A percentile compares a stretch with the other conserved stretches of the same genome.
Conservation (phyloP, 2,329 filamentous ascomycete genomes). For the Hortaea werneckii region DNA sequence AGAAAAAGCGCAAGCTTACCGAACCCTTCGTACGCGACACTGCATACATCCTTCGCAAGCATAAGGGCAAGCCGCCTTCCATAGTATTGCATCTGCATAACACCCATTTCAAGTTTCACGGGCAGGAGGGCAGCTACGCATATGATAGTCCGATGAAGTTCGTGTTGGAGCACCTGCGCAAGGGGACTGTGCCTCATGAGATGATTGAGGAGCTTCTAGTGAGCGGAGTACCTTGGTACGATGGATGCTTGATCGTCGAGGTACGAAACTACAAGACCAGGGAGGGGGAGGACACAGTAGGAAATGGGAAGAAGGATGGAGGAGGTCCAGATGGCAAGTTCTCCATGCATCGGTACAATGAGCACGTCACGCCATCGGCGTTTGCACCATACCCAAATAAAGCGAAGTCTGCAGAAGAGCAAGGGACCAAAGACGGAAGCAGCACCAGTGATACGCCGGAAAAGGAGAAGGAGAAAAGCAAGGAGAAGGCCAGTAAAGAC, state of each 20-base stretch:
- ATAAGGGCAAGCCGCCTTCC: slow-evolving; percentile 62
- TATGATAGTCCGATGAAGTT: slow-evolving; percentile 89
- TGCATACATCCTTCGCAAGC: slow-evolving; percentile 74
- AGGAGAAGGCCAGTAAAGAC: slow-evolving; percentile 18
- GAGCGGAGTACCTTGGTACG: slow-evolving; percentile 71
- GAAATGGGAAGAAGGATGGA: slow-evolving; percentile 32
- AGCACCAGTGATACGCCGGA: slow-evolving; percentile 20
- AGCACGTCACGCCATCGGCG: slow-evolving; percentile 80
- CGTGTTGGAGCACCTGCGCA: slow-evolving; percentile 65
- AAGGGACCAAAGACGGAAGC: slow-evolving; percentile 32
- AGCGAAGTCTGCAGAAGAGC: slow-evolving; percentile 25
- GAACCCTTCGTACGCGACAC: slow-evolving; percentile 53
- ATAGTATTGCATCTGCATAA: slow-evolving; percentile 77
- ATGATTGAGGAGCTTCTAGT: slow-evolving; percentile 68
- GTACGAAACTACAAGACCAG: slow-evolving; percentile 75
- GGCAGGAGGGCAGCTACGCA: slow-evolving; percentile 82
- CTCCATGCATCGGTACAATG: slow-evolving; percentile 87
- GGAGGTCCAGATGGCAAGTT: slow-evolving; percentile 55
- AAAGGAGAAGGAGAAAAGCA: slow-evolving; percentile 35
- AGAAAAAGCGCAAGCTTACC: slow-evolving; percentile 19
- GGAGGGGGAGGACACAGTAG: slow-evolving; percentile 32
- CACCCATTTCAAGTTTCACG: slow-evolving; percentile 83
- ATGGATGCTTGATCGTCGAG: slow-evolving; percentile 87
- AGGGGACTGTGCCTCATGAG: slow-evolving; percentile 76
- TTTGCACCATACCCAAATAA: slow-evolving; percentile 59